Base-by-base conservation (phyloP, 2,329 filamentous ascomycete species). In the Sclerotinia nivalis region DNA sequence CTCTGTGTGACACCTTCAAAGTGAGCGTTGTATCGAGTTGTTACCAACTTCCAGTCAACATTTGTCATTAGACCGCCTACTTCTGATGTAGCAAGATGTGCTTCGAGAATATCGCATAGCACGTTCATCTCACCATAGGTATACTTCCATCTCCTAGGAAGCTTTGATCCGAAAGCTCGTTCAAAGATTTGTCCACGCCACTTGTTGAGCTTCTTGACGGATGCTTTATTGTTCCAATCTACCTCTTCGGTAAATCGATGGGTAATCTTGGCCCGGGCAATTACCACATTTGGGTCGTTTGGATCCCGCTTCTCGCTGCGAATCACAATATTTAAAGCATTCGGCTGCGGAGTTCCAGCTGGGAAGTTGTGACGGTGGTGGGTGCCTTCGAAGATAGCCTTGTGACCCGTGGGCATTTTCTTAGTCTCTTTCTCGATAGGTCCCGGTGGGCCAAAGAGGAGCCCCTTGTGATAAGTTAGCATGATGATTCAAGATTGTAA, bases 131-230 rank as follows among this genome's bases (percentile, higher is more conserved):
- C 64, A n/a, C 25, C 40, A 6, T 45, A 12, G 0, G 64, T 66
- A 8, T 34, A 65, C 9, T 52, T 65, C 61, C 47, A 56, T 56
- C 64, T 25, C 45, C n/a, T 28, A 4, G 9, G 34, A 6, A 8
- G 8, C 34, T 66, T 66, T 31, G 13, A 6, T 4, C 40, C 52
- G 10, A 66, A 31, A 10, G 22, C 10, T 56, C 64, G 34, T 18
- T 28, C 13, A 12, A 66, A 20, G 5, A 66, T 56, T 25, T 66
- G 64, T 6, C 12, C 25, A 10, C 64, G 49, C 64, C 64, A 66
- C 40, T 66, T 66, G 22, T 66, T 66, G 20, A 66, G 25, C n/a
- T 4, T 13, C 10, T n/a, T 56, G 12, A 66, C 28, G 1, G 10
- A 28, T 20, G 3, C 31, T 7, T 12, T 40, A n/a, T 40, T 9